Percentiles rank a stretch among this genome's conserved stretches.
phyloP scores from a whole-genome alignment of 2,329 filamentous ascomycete species.

The Hypoxylon rubiginosum region DNA sequence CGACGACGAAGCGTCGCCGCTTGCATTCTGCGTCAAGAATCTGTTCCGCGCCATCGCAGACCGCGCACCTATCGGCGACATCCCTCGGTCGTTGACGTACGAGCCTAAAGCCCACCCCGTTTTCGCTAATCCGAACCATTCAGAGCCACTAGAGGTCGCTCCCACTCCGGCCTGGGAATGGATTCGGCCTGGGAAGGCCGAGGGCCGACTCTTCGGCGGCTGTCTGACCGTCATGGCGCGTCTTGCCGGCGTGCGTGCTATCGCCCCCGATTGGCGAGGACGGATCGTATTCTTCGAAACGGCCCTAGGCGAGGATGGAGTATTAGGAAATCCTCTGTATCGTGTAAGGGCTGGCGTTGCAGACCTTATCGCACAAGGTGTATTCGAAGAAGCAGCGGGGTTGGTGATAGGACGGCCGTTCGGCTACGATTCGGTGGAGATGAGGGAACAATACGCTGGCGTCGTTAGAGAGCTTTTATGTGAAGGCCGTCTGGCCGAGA shows the following conservation, averaged over 20 bases:
- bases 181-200: slow-evolving; percentile 53
- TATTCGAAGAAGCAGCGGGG: slow-evolving; percentile 58
- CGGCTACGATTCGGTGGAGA: slow-evolving; percentile 55
- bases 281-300: slow-evolving; percentile 60
- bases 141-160: slow-evolving; percentile 48
- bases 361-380: slow-evolving; percentile 58
- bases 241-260: slow-evolving; percentile 51
- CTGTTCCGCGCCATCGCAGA: slow-evolving; percentile 52
- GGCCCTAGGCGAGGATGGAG: slow-evolving; percentile 51
- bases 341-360: slow-evolving; percentile 54
- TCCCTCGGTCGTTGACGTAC: slow-evolving; percentile 53
- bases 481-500: slow-evolving; percentile 50
- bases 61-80: slow-evolving; percentile 48
- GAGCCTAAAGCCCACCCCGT: slow-evolving; percentile 44
- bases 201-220: slow-evolving; percentile 61
- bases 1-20: slow-evolving; percentile 46
- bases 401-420: slow-evolving; percentile 59
- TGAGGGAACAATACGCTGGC: slow-evolving; percentile 47
- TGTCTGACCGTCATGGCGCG: slow-evolving; percentile 58
- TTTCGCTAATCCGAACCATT: slow-evolving; percentile 43
- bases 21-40: slow-evolving; percentile 51
- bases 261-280: slow-evolving; percentile 56
- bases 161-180: slow-evolving; percentile 54
- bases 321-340: slow-evolving; percentile 45
- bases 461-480: slow-evolving; percentile 54